Base-by-base conservation (phyloP, 2,329 filamentous ascomycete genomes). In the Pseudonectria foliicola region DNA sequence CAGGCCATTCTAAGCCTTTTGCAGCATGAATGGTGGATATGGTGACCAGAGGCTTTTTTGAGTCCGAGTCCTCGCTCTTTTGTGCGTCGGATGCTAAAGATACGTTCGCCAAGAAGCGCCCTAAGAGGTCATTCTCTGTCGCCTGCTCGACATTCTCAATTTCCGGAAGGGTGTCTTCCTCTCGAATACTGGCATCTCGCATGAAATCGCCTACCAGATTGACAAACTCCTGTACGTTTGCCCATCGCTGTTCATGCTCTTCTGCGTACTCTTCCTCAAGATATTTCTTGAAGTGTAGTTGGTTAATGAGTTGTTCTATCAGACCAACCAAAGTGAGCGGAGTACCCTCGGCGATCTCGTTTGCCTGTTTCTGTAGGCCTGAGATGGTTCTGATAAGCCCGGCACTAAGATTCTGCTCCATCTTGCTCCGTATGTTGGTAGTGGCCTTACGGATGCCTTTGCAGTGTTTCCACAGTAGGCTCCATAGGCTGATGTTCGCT, bases 1-100 rank as follows among this genome's bases (percentile, higher is more conserved):
- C 73, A 0, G 90, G 90, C 92, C 92, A 98, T 58, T 98, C 90
- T 1, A 98, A 70, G 3, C 90, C 90, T 60, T 98, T 98, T 3
- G 90, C 87, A 1, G 89, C 88, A 56, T 98, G 90, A 10, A 98
- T 95, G 0, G 90, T 98, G 6, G 88, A 95, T 15, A 98, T 86
- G 0, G 89, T 95, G 13, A 96, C 77, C 48, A 85, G 70, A 2
- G 75, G 67, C 18, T 69, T 73, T 18, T 67, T 67, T 34, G 75
- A 70, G 14, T 70, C 67, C 3, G 72, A 68, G 3, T 74, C 69
- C 8, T 76, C 71, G 15, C 78, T 73, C 13, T 75, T 76, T 48
- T 86, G 80, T 0, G 81, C 74, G 43, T 93, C 86, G 0, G 86
- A 82, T 3, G 86, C 84, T n/a, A 98, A 65, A 1, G 87, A 80